These are phyloP conservation scores for Epichloe baconii DNA, from an alignment of 2,329 filamentous ascomycete species.

Conservation along the genomic window DNA sequence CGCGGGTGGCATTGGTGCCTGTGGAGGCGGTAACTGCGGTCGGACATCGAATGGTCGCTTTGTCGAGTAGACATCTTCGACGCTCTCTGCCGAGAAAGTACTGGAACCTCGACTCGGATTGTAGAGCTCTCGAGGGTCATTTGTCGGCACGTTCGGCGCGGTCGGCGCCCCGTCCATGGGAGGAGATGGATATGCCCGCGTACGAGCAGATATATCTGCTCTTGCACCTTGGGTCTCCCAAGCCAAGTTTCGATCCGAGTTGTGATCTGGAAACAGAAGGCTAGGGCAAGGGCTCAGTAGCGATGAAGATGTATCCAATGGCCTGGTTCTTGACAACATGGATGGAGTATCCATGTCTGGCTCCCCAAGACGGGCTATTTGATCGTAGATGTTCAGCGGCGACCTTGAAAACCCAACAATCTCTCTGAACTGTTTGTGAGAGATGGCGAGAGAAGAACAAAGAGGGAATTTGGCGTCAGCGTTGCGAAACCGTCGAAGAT, in stretches of 20 bases:
- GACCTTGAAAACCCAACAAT: neutral
- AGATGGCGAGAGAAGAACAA: too few relatives aligned
- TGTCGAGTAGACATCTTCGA: conserved; percentile 35
- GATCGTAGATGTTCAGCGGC: neutral
- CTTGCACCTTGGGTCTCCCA: conserved; percentile 4
- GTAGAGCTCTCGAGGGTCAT: conserved; percentile 43
- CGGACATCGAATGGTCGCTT: conserved; percentile 12
- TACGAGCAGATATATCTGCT: conserved; percentile 39
- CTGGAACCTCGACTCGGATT: conserved; percentile 35
- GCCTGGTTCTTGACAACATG: conserved; percentile 42
- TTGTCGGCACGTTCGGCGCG: conserved; percentile 48
- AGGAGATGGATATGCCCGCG: conserved; percentile 55
- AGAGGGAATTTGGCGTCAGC: too few relatives aligned
- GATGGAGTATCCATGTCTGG: conserved; percentile 25
- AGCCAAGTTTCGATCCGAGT: conserved; percentile 24
- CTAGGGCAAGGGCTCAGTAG: conserved; percentile 47
- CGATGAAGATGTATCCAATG: conserved; percentile 28
- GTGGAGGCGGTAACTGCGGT: conserved; percentile 13
- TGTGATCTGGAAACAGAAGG: conserved; percentile 38
- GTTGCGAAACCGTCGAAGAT: too few relatives aligned
- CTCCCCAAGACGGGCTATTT: conserved; percentile 20
- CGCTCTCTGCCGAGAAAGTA: conserved; percentile 28
- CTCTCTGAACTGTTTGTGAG: too few relatives aligned
- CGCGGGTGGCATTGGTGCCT: conserved; percentile 11
- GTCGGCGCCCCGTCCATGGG: conserved; percentile 61